Evolutionary conservation across 176 grass and related monocot species (phyloP), one percentile per base, ranked within the genome.

Genomic region (Stipa capillata): DNA sequence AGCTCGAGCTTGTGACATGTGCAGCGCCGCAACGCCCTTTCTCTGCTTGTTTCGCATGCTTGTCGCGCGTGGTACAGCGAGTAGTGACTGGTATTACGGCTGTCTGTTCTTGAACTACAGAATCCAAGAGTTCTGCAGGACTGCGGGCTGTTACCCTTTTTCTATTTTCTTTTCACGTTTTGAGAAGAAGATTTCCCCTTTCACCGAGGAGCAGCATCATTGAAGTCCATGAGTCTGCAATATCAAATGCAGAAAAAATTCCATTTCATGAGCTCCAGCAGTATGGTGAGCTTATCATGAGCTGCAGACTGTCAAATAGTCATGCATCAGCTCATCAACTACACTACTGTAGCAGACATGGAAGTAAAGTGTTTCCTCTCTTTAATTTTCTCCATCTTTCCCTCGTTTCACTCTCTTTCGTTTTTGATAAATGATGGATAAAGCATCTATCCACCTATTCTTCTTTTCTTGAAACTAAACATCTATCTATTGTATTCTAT

Each of bases 51-150:
- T 67, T 66, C 28, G 69, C 84, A 73, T 68, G 76, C 84, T 5
- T 73, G 83, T 79, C 67, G 56, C 83, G 55, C 45, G 74, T 79
- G 45, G 14, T 29, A 47, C 27, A 1, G 58, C 68, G 6, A 80
- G 58, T 10, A 86, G 76, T 80, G 76, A 35, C 69, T 14, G n/a
- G n/a, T n/a, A 21, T 3, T 55, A 65, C 76, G 58, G 27, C 11
- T 79, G 14, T 50, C 48, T 57, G n/a, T 53, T 7, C 57, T 45
- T 8, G 18, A 21, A n/a, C 18, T 21, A 8, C n/a, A 21, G 24
- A 52, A 62, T 40, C 65, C 15, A 42, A 34, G 20, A 15, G 32
- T 34, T 36, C 15, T 34, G 37, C 6, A 66, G 4, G 31, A 47
- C 4, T 2, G 3, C 25, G 8, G 13, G 15, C 25, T 31, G 23